Evolutionary conservation across 2,329 filamentous ascomycete genomes (phyloP).

Genomic region (Dactylella cylindrospora): DNA sequence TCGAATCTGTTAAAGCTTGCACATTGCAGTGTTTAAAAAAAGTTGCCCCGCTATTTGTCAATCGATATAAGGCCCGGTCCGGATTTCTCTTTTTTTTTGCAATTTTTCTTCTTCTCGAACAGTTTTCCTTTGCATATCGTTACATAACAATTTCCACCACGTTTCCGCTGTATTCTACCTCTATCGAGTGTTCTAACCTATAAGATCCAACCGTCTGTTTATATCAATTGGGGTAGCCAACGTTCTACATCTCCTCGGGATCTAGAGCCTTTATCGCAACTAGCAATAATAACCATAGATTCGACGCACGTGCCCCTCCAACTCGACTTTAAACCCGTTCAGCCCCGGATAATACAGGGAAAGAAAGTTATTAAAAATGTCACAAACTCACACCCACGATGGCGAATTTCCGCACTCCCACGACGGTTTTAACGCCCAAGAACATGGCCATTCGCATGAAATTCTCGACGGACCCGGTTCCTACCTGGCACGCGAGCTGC

Average conservation of each 20-base stretch:
- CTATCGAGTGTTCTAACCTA: neutral
- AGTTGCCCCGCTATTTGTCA: constrained; percentile 8
- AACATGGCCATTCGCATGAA: constrained; percentile 91
- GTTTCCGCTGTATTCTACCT: neutral
- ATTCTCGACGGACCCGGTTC: constrained; percentile 92
- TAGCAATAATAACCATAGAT: neutral
- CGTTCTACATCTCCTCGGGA: constrained; percentile 4
- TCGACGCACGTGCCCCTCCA: constrained; percentile 2
- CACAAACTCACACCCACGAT: constrained; percentile 49
- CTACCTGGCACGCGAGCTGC: constrained; percentile 87
- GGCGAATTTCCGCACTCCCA: constrained; percentile 58
- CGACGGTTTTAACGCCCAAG: constrained; percentile 61
- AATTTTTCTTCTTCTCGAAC: neutral
- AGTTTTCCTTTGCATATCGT: constrained; percentile 4
- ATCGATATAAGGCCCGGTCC: too few relatives aligned
- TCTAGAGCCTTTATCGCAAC: neutral
- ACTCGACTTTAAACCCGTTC: neutral
- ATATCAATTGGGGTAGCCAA: too few relatives aligned
- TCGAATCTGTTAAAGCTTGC: neutral
- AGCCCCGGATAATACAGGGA: neutral
- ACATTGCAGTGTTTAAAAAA: too few relatives aligned
- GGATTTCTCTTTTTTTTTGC: constrained; percentile 2
- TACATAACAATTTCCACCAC: constrained; percentile 12
- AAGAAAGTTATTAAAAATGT: constrained; percentile 35
- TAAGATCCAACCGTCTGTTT: too few relatives aligned